Percentiles rank a stretch among this genome's conserved stretches.
Conservation (phyloP, 805 yeast species). For the Monosporozyma siamensis region DNA sequence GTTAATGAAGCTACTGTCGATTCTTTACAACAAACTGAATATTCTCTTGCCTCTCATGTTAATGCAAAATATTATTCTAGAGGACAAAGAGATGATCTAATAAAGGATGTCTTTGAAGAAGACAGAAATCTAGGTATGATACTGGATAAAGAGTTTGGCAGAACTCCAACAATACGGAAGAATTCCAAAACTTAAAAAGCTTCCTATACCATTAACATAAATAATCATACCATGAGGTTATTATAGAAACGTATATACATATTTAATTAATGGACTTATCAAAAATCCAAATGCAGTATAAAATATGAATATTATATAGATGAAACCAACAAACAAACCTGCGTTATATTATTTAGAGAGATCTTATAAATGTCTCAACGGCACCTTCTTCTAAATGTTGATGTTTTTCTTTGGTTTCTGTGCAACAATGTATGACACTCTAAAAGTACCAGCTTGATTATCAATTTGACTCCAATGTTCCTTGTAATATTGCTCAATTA, state of each 20-base stretch:
- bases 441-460: slow-evolving; percentile 21
- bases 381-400: neutral
- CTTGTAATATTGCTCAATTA: slow-evolving; percentile 19
- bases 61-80: slow-evolving; percentile 38
- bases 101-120: slow-evolving; percentile 35
- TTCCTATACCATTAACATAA: no score
- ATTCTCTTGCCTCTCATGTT: slow-evolving; percentile 24
- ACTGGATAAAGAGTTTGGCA: slow-evolving; percentile 28
- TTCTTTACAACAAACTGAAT: slow-evolving; percentile 29
- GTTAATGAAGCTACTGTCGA: slow-evolving; percentile 38
- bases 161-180: slow-evolving; percentile 6
- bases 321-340: no score
- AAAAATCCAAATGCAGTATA: neutral
- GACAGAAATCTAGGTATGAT: slow-evolving; percentile 32
- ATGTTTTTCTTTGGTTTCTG: slow-evolving; percentile 17
- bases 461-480: slow-evolving; percentile 25
- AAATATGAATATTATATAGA: neutral
- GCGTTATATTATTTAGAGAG: no score
- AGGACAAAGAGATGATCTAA: slow-evolving; percentile 35
- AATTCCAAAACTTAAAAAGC: neutral
- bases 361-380: no score
- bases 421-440: slow-evolving; percentile 21
- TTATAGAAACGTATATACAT: neutral
- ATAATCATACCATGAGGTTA: no score
- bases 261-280: no score